Evolutionary conservation across 257 asterid species (phyloP).

Genomic region (Solanum stenotomum): DNA sequence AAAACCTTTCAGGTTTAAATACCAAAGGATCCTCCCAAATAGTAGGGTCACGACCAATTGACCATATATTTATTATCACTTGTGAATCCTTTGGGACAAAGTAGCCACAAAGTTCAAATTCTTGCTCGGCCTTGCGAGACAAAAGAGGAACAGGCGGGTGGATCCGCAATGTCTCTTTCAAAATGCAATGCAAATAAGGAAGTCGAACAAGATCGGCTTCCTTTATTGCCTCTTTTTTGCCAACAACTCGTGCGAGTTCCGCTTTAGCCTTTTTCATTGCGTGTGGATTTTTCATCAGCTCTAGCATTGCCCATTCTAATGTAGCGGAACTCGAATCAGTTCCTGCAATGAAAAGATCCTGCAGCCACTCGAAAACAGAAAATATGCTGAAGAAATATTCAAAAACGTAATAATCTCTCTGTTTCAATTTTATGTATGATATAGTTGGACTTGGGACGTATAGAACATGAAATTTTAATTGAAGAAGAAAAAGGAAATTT

Average conservation of each 20-base stretch:
- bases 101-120: constrained; percentile 38
- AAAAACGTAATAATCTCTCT: too few relatives aligned
- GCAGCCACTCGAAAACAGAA: not conserved
- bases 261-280: constrained; percentile 40
- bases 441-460: not conserved
- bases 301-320: constrained; percentile 78
- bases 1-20: constrained; percentile 67
- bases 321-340: constrained; percentile 59
- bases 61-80: constrained; percentile 50
- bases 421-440: not conserved
- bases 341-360: constrained; percentile 67
- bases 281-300: constrained; percentile 43
- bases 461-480: not conserved
- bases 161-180: constrained; percentile 53
- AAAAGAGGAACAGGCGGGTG: constrained; percentile 71
- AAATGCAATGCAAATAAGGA: constrained; percentile 46
- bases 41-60: constrained; percentile 53
- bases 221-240: constrained; percentile 31
- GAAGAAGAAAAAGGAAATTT: not conserved
- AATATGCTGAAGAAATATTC: too few relatives aligned
- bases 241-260: constrained; percentile 45
- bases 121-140: constrained; percentile 38
- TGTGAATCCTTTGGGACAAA: constrained; percentile 40
- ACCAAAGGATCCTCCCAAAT: constrained; percentile 42
- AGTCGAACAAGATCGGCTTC: constrained; percentile 42